Percentiles rank a stretch among this genome's conserved stretches.
Conservation (phyloP, 2,329 filamentous ascomycete species). For the Pseudogymnoascus sp. region DNA sequence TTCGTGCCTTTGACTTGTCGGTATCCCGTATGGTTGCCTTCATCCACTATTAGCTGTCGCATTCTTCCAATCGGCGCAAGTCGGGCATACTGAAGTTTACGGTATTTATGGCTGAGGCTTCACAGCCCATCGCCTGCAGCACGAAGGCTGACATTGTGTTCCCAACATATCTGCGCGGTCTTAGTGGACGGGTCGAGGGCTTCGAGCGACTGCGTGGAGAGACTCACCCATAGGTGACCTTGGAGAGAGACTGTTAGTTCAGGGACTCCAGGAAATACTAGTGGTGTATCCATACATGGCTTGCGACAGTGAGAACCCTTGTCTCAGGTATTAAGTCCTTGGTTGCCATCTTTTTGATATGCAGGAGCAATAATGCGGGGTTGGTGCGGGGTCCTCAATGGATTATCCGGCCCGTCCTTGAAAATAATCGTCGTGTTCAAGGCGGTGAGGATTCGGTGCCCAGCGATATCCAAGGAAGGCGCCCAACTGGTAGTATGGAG, state of each 20-base stretch:
- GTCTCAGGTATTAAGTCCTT: slow-evolving; percentile 43
- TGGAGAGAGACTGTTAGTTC: slow-evolving; percentile 25
- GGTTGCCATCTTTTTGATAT: neutral
- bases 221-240: slow-evolving; percentile 69
- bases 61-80: neutral
- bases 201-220: neutral
- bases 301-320: slow-evolving; percentile 77
- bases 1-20: slow-evolving; percentile 78
- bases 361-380: neutral
- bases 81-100: slow-evolving; percentile 81
- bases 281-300: slow-evolving; percentile 64
- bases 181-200: slow-evolving; percentile 8
- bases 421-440: neutral
- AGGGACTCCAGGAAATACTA: slow-evolving; percentile 14
- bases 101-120: slow-evolving; percentile 89
- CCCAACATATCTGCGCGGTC: slow-evolving; percentile 69
- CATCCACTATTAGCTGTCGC: slow-evolving; percentile 1
- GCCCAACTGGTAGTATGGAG: neutral
- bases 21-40: slow-evolving; percentile 95
- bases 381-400: slow-evolving; percentile 1
- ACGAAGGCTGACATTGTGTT: slow-evolving; percentile 96
- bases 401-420: slow-evolving; percentile 1
- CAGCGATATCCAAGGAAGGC: neutral
- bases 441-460: neutral
- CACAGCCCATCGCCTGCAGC: slow-evolving; percentile 86